Percentiles rank a stretch among this genome's conserved stretches.
phyloP scores from a whole-genome alignment of 1,284 basidiomycete species.

The Neotropicomus parvogracilis region DNA sequence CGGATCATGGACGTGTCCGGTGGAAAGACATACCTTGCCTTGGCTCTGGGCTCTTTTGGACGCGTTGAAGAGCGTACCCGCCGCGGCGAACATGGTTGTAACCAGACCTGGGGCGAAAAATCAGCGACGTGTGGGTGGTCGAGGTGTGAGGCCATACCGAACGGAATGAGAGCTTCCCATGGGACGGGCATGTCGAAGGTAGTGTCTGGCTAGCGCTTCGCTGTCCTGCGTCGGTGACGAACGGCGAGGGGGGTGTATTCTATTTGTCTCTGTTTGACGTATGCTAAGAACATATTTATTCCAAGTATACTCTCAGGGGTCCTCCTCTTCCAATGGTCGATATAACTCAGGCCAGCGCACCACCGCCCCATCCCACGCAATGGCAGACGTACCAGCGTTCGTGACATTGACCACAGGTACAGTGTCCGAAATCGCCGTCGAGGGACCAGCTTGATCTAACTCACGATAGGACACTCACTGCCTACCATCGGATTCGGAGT shows the following conservation, averaged over 20 bases:
- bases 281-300: no score
- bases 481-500: constrained; percentile 31
- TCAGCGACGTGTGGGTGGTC: constrained; percentile 7
- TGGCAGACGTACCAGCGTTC: constrained; percentile 10
- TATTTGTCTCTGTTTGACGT: constrained; percentile 22
- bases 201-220: neutral
- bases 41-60: constrained; percentile 79
- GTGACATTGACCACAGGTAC: constrained; percentile 20
- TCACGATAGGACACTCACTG: constrained; percentile 22
- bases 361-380: neutral
- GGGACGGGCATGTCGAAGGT: constrained; percentile 75
- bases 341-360: constrained; percentile 7
- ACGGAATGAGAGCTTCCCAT: constrained; percentile 93
- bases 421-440: neutral
- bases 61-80: constrained; percentile 80
- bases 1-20: neutral
- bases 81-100: constrained; percentile 84
- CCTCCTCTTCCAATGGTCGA: neutral
- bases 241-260: no score
- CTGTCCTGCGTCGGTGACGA: neutral
- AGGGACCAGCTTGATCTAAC: neutral
- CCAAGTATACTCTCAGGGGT: constrained; percentile 7
- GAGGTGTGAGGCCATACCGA: constrained; percentile 49
- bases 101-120: constrained; percentile 60
- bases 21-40: constrained; percentile 69